Evolutionary conservation across 306 rosid species (phyloP), one percentile per base, ranked within the genome.

Genomic region (Fagus sylvatica): DNA sequence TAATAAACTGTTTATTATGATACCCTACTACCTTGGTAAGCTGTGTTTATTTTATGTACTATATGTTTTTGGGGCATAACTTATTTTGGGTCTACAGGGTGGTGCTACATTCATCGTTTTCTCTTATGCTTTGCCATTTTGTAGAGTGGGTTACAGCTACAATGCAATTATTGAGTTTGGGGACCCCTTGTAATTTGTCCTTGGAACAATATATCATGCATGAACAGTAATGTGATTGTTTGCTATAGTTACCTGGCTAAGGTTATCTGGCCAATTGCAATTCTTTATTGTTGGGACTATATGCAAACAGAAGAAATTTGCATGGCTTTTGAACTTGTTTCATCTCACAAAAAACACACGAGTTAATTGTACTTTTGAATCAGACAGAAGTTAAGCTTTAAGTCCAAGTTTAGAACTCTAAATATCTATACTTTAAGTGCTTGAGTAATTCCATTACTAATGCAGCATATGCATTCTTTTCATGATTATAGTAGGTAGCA

Each of bases 151-250:
- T 72, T 70, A 42, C 75, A 70, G 57, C 76, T 72, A 71, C 49
- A 80, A n/a, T 49, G 61, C 70, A 75, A 54, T 79, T 51, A 71
- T 30, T 60, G 71, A 54, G 65, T 65, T 34, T 67, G 28, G 22
- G 57, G 69, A 34, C 72, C 57, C 55, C 59, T 39, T 71, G 6
- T 32, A 42, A 53, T 74, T 46, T 60, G 68, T 39, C n/a, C 46
- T n/a, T 60, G 32, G 32, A 28, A 62, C 68, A 30, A 16, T 40
- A 71, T 30, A 33, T 19, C 66, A 62, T 12, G 5, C 9, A 61
- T 62, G 12, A 12, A 12, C n/a, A 59, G 65, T 2, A 59, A 36
- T 30, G 11, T 59, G 34, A 46, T 59, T 10, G 9, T 59, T 30
- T 22, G 39, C 65, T 30, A 1, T 53, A 13, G 57, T 53, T 22